Conservation (phyloP, 495 filamentous ascomycete species). For the Daldinia vernicosa region DNA sequence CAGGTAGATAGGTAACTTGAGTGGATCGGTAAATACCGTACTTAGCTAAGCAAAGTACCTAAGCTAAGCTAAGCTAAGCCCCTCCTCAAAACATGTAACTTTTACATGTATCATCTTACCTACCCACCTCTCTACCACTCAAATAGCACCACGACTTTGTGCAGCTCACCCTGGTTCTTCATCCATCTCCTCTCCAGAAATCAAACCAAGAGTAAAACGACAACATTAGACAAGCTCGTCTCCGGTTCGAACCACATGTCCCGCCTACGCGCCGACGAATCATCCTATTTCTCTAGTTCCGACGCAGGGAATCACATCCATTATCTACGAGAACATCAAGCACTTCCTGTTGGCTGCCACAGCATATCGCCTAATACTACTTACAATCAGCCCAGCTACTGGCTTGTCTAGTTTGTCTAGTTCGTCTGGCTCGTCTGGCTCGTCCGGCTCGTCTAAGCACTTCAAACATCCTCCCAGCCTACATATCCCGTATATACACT, state of each 20-base stretch:
- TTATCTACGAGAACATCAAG: constrained; percentile 15
- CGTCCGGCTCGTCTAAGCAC: neutral
- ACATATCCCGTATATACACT: constrained; percentile 23
- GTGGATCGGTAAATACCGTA: constrained; percentile 16
- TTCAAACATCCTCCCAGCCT: constrained; percentile 10
- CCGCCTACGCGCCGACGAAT: constrained; percentile 27
- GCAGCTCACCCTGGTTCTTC: constrained; percentile 32
- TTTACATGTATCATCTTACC: constrained; percentile 4
- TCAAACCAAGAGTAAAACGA: constrained; percentile 28
- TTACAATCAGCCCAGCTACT: constrained; percentile 9
- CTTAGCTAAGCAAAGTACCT: neutral
- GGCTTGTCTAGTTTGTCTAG: neutral
- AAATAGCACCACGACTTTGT: constrained; percentile 45
- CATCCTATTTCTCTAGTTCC: constrained; percentile 17
- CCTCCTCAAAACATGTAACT: constrained; percentile 4
- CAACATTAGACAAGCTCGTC: constrained; percentile 17
- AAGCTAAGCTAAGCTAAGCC: no score
- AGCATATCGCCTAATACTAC: constrained; percentile 26
- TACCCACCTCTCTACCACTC: constrained; percentile 37
- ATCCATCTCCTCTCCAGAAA: constrained; percentile 26
- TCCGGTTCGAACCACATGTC: constrained; percentile 39
- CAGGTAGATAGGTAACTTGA: neutral
- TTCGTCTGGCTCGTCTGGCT: neutral
- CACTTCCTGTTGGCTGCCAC: constrained; percentile 37
- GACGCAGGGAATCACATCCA: constrained; percentile 23